phyloP scores from a whole-genome alignment of 2,329 filamentous ascomycete species.

The Trichoderma sp. region DNA sequence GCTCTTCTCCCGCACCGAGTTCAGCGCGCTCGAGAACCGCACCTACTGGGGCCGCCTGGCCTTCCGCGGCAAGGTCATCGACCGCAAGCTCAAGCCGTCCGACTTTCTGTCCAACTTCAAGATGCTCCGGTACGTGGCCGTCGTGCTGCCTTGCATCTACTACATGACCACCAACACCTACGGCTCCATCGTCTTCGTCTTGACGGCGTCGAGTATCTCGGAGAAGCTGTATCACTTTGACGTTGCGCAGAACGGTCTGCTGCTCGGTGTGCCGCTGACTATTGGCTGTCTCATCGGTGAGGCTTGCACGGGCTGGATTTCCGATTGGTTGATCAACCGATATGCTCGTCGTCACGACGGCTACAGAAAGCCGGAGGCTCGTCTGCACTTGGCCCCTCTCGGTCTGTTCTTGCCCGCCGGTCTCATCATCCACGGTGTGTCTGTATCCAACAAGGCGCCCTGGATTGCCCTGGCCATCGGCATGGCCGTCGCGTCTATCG shows the following conservation, averaged over 20 bases:
- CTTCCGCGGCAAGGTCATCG: conserved; percentile 12
- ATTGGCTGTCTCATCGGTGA: conserved; percentile 9
- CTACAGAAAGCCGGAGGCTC: conserved; percentile 2
- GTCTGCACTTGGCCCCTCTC: background rate
- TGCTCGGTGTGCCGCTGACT: conserved; percentile 9
- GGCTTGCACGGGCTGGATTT: conserved; percentile 15
- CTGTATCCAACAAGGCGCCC: background rate
- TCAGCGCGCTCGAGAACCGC: conserved; percentile 15
- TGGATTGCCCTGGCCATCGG: conserved; percentile 15
- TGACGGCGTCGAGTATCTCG: conserved; percentile 10
- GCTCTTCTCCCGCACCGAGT: conserved; percentile 11
- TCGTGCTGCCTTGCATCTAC: conserved; percentile 12
- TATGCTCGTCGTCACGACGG: conserved; percentile 12
- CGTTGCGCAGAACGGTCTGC: conserved; percentile 1
- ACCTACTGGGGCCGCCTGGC: conserved; percentile 2
- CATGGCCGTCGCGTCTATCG: conserved; percentile 8
- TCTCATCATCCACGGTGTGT: conserved; percentile 13
- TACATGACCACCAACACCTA: conserved; percentile 14
- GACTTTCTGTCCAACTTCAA: conserved; percentile 11
- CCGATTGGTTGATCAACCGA: conserved; percentile 14
- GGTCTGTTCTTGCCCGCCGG: background rate
- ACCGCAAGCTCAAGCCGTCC: background rate
- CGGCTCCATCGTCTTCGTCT: conserved; percentile 14
- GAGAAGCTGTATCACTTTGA: conserved; percentile 15
- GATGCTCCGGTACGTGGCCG: conserved; percentile 11